A percentile compares a stretch with the other conserved stretches of the same genome.
phyloP scores from a whole-genome alignment of 2,329 filamentous ascomycete species.

The Tolypocladium ovalisporum region DNA sequence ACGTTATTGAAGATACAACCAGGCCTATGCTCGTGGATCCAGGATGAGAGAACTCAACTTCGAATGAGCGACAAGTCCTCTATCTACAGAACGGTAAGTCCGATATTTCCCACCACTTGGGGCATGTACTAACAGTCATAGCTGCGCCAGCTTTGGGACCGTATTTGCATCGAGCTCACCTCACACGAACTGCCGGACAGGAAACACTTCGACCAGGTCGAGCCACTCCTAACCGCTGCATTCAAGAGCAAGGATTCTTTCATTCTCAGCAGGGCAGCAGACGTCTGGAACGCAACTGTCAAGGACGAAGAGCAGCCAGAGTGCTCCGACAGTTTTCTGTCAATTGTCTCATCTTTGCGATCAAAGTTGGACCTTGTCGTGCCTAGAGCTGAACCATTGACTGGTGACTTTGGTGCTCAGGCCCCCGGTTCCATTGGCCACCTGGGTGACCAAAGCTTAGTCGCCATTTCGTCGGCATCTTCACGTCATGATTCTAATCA shows the following conservation, averaged over 20 bases:
- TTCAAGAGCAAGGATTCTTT: slow-evolving; percentile 46
- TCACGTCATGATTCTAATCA: slow-evolving; percentile 12
- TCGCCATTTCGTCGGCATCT: slow-evolving; percentile 19
- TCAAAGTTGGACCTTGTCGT: slow-evolving; percentile 36
- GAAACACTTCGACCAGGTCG: slow-evolving; percentile 40
- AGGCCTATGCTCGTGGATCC: slow-evolving; percentile 52
- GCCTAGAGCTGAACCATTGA: slow-evolving; percentile 29
- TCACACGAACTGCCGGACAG: slow-evolving; percentile 23
- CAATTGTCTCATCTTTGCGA: slow-evolving; percentile 50
- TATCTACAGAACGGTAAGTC: slow-evolving; percentile 34
- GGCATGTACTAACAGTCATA: slow-evolving; percentile 20
- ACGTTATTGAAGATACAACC: slow-evolving; percentile 50
- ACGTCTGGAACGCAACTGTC: slow-evolving; percentile 61
- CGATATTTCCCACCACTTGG: neutral
- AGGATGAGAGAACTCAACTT: slow-evolving; percentile 39
- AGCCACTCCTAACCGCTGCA: slow-evolving; percentile 41
- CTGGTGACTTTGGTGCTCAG: slow-evolving; percentile 26
- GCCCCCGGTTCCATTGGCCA: slow-evolving; percentile 34
- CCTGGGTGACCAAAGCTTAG: slow-evolving; percentile 31
- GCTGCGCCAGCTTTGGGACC: slow-evolving; percentile 39
- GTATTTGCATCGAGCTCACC: slow-evolving; percentile 29
- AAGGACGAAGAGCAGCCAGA: slow-evolving; percentile 45
- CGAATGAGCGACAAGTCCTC: slow-evolving; percentile 27
- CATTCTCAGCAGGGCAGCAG: slow-evolving; percentile 39
- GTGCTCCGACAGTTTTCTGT: slow-evolving; percentile 55